Percentiles rank a stretch among this genome's conserved stretches.
Evolutionary conservation across 768 basidiomycete species (phyloP).

Genomic region (Lactarius akahatsu): DNA sequence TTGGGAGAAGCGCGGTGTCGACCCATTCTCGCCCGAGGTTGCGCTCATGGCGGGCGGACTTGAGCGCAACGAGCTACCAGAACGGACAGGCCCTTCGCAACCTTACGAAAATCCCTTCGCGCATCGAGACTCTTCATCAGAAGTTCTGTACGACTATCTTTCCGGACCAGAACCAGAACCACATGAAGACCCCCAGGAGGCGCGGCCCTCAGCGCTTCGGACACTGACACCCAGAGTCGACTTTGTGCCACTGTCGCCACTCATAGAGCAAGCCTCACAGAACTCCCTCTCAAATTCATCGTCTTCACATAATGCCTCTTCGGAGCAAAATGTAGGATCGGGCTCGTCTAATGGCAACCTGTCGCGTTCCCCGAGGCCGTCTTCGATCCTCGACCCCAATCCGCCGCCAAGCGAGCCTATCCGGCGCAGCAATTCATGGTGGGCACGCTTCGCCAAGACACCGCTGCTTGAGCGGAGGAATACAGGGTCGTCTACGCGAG

Average conservation of each 20-base stretch:
- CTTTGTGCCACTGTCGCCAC: slow-evolving; percentile 38
- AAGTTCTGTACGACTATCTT: slow-evolving; percentile 15
- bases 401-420: slow-evolving; percentile 48
- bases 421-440: slow-evolving; percentile 73
- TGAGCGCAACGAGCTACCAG: slow-evolving; percentile 19
- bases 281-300: slow-evolving; percentile 29
- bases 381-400: slow-evolving; percentile 46
- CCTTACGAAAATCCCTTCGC: slow-evolving; percentile 51
- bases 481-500: slow-evolving; percentile 38
- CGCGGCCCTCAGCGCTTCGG: slow-evolving; percentile 13
- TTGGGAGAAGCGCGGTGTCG: slow-evolving; percentile 33
- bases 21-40: slow-evolving; percentile 51
- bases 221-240: slow-evolving; percentile 33
- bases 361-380: slow-evolving; percentile 36
- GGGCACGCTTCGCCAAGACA: slow-evolving; percentile 68
- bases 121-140: slow-evolving; percentile 28
- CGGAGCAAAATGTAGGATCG: slow-evolving; percentile 27
- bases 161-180: slow-evolving; percentile 27
- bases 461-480: slow-evolving; percentile 59
- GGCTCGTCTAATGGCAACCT: slow-evolving; percentile 12
- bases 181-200: slow-evolving; percentile 13
- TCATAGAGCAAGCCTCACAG: slow-evolving; percentile 38
- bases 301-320: slow-evolving; percentile 18
- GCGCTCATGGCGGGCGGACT: slow-evolving; percentile 34
- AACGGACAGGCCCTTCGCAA: slow-evolving; percentile 6